These are phyloP conservation scores for Penicillium canariense DNA, from an alignment of 495 filamentous ascomycete genomes.

Conservation along the genomic window DNA sequence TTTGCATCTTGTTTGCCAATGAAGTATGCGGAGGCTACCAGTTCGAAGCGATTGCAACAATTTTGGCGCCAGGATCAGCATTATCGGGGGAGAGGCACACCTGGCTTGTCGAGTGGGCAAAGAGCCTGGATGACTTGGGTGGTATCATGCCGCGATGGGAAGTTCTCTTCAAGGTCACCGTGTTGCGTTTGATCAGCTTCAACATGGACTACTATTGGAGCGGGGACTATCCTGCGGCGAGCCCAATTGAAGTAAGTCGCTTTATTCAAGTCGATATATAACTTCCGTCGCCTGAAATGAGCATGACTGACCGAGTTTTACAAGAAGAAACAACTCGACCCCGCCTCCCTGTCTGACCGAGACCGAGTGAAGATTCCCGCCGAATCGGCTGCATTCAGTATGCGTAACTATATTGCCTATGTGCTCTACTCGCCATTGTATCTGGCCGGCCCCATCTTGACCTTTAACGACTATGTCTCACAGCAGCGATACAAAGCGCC, in stretches of 20 bases:
- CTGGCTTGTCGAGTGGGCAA: constrained; percentile 54
- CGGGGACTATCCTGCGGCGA: constrained; percentile 59
- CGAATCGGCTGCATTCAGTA: constrained; percentile 61
- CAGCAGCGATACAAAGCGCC: constrained; percentile 72
- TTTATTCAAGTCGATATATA: not conserved
- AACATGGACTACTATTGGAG: constrained; percentile 98
- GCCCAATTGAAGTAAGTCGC: constrained; percentile 76
- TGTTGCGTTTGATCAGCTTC: constrained; percentile 90
- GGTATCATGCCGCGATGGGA: constrained; percentile 89
- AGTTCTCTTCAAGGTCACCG: constrained; percentile 94
- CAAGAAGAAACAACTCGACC: constrained; percentile 99
- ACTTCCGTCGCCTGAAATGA: constrained; percentile 2
- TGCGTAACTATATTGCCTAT: constrained; percentile 87
- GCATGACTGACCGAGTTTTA: constrained; percentile 53
- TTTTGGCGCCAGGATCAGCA: constrained; percentile 41
- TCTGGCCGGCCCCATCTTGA: constrained; percentile 87
- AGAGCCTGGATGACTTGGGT: constrained; percentile 69
- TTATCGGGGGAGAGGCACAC: constrained; percentile 31
- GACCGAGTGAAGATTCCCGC: constrained; percentile 80
- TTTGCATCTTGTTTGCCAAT: constrained; percentile 82
- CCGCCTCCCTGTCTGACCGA: constrained; percentile 75
- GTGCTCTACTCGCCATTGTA: constrained; percentile 90
- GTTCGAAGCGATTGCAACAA: constrained; percentile 57
- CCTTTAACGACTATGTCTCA: constrained; percentile 97
- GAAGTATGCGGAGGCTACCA: constrained; percentile 79